Percentiles rank a stretch among this genome's conserved stretches.
Evolutionary conservation across 2,329 filamentous ascomycete genomes (phyloP).

Genomic region (Ilyonectria destructans): DNA sequence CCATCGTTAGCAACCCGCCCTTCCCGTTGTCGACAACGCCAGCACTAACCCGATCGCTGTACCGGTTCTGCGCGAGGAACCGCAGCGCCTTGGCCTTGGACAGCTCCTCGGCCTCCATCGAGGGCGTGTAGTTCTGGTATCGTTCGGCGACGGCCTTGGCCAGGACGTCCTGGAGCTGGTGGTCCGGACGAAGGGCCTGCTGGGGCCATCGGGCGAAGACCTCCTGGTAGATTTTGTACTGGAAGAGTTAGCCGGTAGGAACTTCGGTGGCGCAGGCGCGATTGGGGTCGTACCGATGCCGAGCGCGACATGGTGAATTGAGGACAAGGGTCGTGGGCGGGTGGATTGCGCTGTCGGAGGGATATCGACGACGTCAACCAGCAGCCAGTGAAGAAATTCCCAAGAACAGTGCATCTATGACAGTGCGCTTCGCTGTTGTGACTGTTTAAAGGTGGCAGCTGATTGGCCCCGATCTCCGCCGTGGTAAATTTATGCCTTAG

Average conservation of each 20-base stretch:
- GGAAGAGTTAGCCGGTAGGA: constrained; percentile 2
- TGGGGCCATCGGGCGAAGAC: constrained; percentile 73
- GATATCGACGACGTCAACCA: constrained; percentile 48
- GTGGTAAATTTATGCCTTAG: constrained; percentile 15
- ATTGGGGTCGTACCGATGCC: constrained; percentile 49
- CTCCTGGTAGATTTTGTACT: constrained; percentile 58
- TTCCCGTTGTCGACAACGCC: background rate
- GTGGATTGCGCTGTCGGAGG: constrained; percentile 11
- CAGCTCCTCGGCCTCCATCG: constrained; percentile 65
- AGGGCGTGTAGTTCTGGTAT: constrained; percentile 52
- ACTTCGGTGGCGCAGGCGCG: background rate
- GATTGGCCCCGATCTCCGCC: constrained; percentile 37
- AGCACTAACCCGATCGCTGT: constrained; percentile 67
- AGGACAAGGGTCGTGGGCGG: constrained; percentile 23
- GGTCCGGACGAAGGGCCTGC: constrained; percentile 74
- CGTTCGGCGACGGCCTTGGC: constrained; percentile 55
- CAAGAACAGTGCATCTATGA: constrained; percentile 21
- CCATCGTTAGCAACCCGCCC: constrained; percentile 27
- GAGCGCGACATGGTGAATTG: constrained; percentile 54
- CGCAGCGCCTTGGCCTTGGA: constrained; percentile 74
- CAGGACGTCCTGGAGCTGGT: constrained; percentile 74
- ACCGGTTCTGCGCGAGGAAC: constrained; percentile 73
- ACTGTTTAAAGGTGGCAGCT: constrained; percentile 34
- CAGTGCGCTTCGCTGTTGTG: background rate
- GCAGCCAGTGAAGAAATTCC: constrained; percentile 44